Base-by-base conservation (phyloP, 164 flowering plant genomes). In the Brasenia schreberi region DNA sequence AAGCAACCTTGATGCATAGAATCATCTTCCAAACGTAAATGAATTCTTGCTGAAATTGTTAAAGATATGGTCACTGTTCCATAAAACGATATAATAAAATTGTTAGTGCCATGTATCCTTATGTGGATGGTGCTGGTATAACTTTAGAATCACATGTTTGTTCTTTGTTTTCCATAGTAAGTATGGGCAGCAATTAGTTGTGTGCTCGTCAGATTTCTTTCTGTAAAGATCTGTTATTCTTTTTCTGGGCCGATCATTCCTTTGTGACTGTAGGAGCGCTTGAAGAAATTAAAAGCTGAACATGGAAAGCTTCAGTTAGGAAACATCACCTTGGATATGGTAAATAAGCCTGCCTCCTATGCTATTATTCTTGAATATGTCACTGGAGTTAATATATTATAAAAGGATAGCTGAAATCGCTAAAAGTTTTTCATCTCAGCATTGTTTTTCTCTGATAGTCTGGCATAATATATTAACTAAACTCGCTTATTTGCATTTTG, bases 241-340 rank as follows among this genome's bases (percentile, higher is more conserved):
- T 56, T 56, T 56, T 56, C 1, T 56, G 59, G 59, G 12, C 2
- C n/a, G n/a, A n/a, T 11, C 16, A 1, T 56, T n/a, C 2, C n/a
- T 61, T 61, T 44, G 14, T 27, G 68, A 62, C 72, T 70, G 9
- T 79, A 94, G 99, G 99, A 94, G 62, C 93, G 99, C 60, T 75
- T 94, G 64, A 94, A 94, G 84, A 94, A 91, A 72, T 59, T 94
- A 27, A 94, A 88, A 79, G 23, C 88, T 62, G 99, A 91, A 53
- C 73, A 85, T 83, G 99, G 99, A 66, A 88, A 85, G 64, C 86
- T 86, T 75, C 92, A 94, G 67, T 81, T 94, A 66, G 99, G 99
- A 49, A 91, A 89, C 73, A 88, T 89, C 45, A 89, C 92, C 43
- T 83, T 85, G 77, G 99, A 94, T 73, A 94, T 94, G 99, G 99